Evolutionary conservation across 2,329 filamentous ascomycete species (phyloP), one percentile per base, ranked within the genome.

Genomic region (Pseudogymnoascus sp.): DNA sequence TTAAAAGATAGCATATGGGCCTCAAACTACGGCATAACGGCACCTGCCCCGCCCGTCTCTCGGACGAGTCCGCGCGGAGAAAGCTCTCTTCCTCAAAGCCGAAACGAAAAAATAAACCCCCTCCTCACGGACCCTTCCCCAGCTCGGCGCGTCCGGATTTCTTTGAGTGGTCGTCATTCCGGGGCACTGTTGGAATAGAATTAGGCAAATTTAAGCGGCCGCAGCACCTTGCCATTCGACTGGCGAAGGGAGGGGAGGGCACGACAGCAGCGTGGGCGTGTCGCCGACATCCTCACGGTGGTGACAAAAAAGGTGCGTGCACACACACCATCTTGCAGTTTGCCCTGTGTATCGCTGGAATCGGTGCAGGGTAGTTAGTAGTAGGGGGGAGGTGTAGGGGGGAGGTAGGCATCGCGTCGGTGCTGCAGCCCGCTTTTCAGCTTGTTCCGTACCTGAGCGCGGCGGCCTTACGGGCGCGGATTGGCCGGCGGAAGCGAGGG

Each of bases 201-300:
- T 52, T 52, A 52, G 45, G 25, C 25, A 52, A 52, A 52, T 52
- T 52, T 52, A 52, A 52, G 45, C 45, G 45, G 45, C 11, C 19
- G 39, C 19, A 42, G 39, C 8, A 42, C 39, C 9, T 45, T 45
- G 41, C 9, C 30, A 33, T 33, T 33, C 30, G 2, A 33, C 9
- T 39, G 6, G 36, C 36, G 36, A 39, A 8, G 12, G 38, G 19
- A 5, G 16, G 12, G 38, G 19, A 5, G 16, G 16, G 39, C 16
- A 42, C 16, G 39, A 42, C 39, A 42, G 16, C 39, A 22, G 16
- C 35, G 9, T 35, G 33, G 35, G 35, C 35, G 35, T 36, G 35
- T 36, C 35, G 35, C 11, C 35, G 35, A 36, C 36, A 11, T 19
- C n/a, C 36, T 19, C 36, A 19, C 14, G 30, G 30, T 38, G 35